These are phyloP conservation scores for Pichia sp. DNA, from an alignment of 1,139 yeast species.

Conservation along the genomic window DNA sequence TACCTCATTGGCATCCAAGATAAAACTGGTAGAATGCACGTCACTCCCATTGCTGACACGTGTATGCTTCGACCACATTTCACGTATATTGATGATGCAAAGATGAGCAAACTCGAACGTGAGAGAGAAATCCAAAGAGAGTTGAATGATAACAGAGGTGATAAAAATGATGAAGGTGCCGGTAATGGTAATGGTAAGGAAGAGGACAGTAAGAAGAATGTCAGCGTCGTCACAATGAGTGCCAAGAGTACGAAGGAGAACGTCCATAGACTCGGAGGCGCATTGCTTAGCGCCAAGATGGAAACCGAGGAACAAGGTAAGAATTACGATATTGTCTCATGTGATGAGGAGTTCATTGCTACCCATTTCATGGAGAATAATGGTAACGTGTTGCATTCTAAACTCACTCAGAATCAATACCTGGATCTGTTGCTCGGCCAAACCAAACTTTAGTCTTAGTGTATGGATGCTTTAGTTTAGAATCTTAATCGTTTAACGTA, in stretches of 20 bases:
- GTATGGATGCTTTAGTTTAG: no score
- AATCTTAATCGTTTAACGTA: no score
- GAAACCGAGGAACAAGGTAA: constrained; percentile 59
- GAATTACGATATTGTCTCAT: constrained; percentile 8
- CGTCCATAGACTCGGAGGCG: constrained; percentile 67
- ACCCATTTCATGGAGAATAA: constrained; percentile 33
- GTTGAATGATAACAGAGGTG: constrained; percentile 23
- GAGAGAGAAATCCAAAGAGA: constrained; percentile 33
- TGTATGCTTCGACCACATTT: constrained; percentile 81
- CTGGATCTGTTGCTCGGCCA: constrained; percentile 23
- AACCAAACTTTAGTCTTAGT: constrained; percentile 5
- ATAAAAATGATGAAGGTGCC: constrained; percentile 30
- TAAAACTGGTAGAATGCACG: constrained; percentile 46
- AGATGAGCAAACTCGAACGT: constrained; percentile 30
- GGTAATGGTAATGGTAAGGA: neutral
- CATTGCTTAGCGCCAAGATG: constrained; percentile 62
- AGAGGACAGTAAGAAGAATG: constrained; percentile 26
- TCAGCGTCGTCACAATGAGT: constrained; percentile 66
- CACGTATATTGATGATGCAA: constrained; percentile 55
- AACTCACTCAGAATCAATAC: constrained; percentile 29
- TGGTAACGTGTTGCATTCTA: constrained; percentile 29
- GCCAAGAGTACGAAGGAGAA: constrained; percentile 59
- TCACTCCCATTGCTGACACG: constrained; percentile 60
- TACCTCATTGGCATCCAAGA: constrained; percentile 12
- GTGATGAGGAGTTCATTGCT: constrained; percentile 14